Evolutionary conservation across 371 early-diverging fungal species (phyloP), one percentile per base, ranked within the genome.

Genomic region (Dichotomocladium elegans): DNA sequence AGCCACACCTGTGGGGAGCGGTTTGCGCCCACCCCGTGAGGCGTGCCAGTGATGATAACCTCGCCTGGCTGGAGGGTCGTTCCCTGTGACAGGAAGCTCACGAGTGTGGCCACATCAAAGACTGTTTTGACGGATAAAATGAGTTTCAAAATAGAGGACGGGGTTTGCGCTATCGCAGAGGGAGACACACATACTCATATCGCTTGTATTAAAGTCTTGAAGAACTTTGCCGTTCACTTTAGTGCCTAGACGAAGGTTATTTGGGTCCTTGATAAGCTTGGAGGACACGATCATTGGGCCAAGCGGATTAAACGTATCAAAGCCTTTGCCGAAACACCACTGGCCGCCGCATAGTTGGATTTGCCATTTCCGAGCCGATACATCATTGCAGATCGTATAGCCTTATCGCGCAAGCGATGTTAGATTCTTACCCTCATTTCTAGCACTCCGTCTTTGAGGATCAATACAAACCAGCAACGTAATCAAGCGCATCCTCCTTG

Each of bases 31-130:
- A 84, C 85, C 10, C 78, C 82, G 24, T 77, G 68, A 7, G 83
- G 83, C 0, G 85, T 85, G 10, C 85, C 85, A 1, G 85, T 85
- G 34, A 81, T 49, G 19, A 82, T 82, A 19, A 85, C 74, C 28
- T 80, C 79, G 0, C 85, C 85, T 11, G 81, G 79, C 51, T 64
- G 64, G 27, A 85, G 54, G 7, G 85, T 82, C 0, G 80, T 78
- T 19, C 83, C 80, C 58, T 82, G 80, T 15, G 76, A 75, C 58
- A 81, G 59, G 63, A 79, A 81, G 31, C 73, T 65, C 30, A 76
- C 57, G 17, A 65, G 50, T 1, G 51, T 41, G 7, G 60, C 45
- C 22, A 60, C 51, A 29, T 65, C 55, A 24, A 65, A 65, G 26
- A 65, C 63, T 62, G 27, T 24, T 30, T 15, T 26, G 12, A 19